These are phyloP conservation scores for Arthroderma sp. DNA, from an alignment of 2,329 filamentous ascomycete species.

Conservation along the genomic window DNA sequence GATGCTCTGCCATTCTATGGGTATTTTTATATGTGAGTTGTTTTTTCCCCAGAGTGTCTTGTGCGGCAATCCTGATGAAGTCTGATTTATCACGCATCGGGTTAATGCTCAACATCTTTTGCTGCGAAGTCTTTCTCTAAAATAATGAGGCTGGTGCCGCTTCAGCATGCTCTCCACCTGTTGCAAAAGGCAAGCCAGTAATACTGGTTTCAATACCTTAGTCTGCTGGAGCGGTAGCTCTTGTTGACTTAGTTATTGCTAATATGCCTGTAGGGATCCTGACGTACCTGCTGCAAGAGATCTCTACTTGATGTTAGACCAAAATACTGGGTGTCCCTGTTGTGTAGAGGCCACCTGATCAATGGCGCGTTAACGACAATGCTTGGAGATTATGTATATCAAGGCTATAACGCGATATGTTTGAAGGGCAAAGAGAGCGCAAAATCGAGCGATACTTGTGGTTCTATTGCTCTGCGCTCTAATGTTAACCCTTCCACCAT, in stretches of 20 bases:
- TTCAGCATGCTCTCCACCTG: too few species aligned
- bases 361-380: neutral
- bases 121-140: too few species aligned
- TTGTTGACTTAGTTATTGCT: constrained; percentile 41
- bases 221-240: constrained; percentile 39
- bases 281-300: constrained; percentile 1
- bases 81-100: too few species aligned
- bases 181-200: too few species aligned
- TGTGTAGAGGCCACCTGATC: constrained; percentile 1
- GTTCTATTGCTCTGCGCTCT: constrained; percentile 7
- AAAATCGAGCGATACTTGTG: constrained; percentile 10
- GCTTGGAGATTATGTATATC: constrained; percentile 7
- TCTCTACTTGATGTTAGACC: constrained; percentile 6
- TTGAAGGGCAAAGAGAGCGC: constrained; percentile 8
- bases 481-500: constrained; percentile 8
- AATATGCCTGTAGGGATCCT: constrained; percentile 36
- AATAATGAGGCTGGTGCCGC: too few species aligned
- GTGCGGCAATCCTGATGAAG: too few species aligned
- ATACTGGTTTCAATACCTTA: constrained; percentile 18
- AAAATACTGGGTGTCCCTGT: constrained; percentile 10
- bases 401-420: constrained; percentile 13
- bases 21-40: too few species aligned
- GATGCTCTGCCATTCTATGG: too few species aligned
- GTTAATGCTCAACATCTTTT: too few species aligned
- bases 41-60: too few species aligned